Evolutionary conservation across 1,139 yeast genomes (phyloP).

Genomic region (Yamadazyma epiphylla): DNA sequence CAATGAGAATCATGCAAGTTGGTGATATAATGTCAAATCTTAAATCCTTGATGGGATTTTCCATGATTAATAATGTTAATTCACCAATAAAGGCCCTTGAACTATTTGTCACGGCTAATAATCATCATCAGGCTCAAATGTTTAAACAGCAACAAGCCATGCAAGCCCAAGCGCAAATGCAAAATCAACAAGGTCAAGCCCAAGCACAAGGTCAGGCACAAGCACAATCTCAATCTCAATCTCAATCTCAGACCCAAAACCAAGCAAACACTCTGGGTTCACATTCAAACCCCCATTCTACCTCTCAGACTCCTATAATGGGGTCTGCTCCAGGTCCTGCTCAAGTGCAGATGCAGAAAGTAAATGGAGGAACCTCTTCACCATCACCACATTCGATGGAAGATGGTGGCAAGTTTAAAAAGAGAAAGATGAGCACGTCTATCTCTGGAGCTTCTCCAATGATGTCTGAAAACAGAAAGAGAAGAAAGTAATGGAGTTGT

Average conservation of each 20-base stretch:
- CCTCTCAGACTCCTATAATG: neutral
- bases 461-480: constrained; percentile 5
- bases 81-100: constrained; percentile 65
- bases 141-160: constrained; percentile 10
- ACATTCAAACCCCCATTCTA: constrained; percentile 1
- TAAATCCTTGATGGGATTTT: constrained; percentile 59
- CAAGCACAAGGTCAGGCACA: neutral
- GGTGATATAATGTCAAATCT: constrained; percentile 74
- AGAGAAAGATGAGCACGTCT: constrained; percentile 15
- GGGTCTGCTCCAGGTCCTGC: constrained; percentile 2
- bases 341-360: constrained; percentile 6
- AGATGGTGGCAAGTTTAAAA: constrained; percentile 19
- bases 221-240: constrained; percentile 2
- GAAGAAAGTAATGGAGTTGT: too few relatives aligned
- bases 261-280: constrained; percentile 2
- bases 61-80: constrained; percentile 34
- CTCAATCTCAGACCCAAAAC: constrained; percentile 3
- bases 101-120: constrained; percentile 35
- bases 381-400: constrained; percentile 19
- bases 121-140: constrained; percentile 16
- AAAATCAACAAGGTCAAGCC: neutral
- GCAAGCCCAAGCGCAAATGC: neutral
- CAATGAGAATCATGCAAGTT: constrained; percentile 68
- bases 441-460: constrained; percentile 12
- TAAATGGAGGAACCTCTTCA: constrained; percentile 9